Evolutionary conservation across 1,284 basidiomycete genomes (phyloP), one percentile per base, ranked within the genome.

Genomic region (Fomitopsis betulina): DNA sequence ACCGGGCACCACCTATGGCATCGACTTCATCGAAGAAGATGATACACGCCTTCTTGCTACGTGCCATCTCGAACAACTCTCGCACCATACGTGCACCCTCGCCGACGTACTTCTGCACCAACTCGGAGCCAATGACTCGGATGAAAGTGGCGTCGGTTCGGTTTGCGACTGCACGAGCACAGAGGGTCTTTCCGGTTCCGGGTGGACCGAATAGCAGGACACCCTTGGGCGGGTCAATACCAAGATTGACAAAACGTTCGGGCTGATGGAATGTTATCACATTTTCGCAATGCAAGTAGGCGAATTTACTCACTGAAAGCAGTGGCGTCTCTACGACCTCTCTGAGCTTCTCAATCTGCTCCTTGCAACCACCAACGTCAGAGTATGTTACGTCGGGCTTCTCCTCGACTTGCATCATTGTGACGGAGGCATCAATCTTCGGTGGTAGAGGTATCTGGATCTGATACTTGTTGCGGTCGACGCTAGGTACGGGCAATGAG

Each of bases 321-420:
- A 99, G 77, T n/a, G 97, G 97, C 2, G 94, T 92, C 76, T 99
- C 97, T 33, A 99, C 97, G 40, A 99, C 97, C 77, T 99, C 97
- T 52, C 96, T 84, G 50, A 99, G 82, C 79, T 99, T 99, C 79
- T 99, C 97, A 67, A 99, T 99, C 75, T 99, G 97, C 73, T 99
- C 97, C 77, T 99, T 99, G 79, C 97, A 98, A 9, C 97, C 97
- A 65, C 97, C 97, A 57, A 99, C 85, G 69, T 99, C 97, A 9
- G 95, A 94, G 72, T 99, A 99, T 2, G 96, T 98, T 53, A 99
- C 94, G 68, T 98, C 96, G 1, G 96, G 96, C 73, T 98, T 96
- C 77, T 99, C 96, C 74, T 99, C 96, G 49, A 99, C 96, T 75
- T 99, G 96, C 97, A 99, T 99, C 96, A 99, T 98, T 15, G 97